These are phyloP conservation scores for Sporothrix humicola DNA, from an alignment of 2,329 filamentous ascomycete genomes.

Conservation along the genomic window DNA sequence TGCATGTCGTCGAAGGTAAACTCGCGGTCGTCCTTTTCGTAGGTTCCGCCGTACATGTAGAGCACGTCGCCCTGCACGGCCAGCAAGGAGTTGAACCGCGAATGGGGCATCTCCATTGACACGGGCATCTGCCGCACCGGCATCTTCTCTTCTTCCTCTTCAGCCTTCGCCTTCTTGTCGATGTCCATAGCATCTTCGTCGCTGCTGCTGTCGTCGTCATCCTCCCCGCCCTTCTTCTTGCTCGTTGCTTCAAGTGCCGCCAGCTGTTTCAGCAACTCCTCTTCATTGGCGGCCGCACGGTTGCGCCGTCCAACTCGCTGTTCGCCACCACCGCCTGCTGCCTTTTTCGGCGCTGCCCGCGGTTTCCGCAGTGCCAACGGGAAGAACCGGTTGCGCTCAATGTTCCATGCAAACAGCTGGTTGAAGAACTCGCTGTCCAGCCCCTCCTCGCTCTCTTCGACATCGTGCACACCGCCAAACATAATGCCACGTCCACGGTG, in stretches of 20 bases:
- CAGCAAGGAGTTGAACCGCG: slow-evolving; percentile 87
- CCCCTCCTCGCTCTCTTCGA: slow-evolving; percentile 88
- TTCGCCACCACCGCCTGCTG: slow-evolving; percentile 48
- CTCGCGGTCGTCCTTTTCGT: slow-evolving; percentile 91
- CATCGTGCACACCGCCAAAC: slow-evolving; percentile 94
- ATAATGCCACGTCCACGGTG: slow-evolving; percentile 92
- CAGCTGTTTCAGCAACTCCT: slow-evolving; percentile 85
- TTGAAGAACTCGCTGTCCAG: slow-evolving; percentile 99
- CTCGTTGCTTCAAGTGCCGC: slow-evolving; percentile 73
- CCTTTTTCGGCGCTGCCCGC: slow-evolving; percentile 65
- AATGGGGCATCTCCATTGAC: slow-evolving; percentile 83
- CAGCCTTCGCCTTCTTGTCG: slow-evolving; percentile 56
- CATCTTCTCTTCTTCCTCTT: slow-evolving; percentile 61
- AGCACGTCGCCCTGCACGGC: slow-evolving; percentile 90
- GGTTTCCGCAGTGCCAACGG: slow-evolving; percentile 77
- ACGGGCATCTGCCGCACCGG: slow-evolving; percentile 68
- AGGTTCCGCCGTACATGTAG: slow-evolving; percentile 94
- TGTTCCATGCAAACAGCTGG: slow-evolving; percentile 87
- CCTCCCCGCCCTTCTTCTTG: slow-evolving; percentile 20
- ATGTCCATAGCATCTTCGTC: slow-evolving; percentile 59
- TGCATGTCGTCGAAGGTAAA: slow-evolving; percentile 97
- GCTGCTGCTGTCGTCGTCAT: slow-evolving; percentile 62
- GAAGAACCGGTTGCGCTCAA: slow-evolving; percentile 95
- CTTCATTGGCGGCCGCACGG: slow-evolving; percentile 87
- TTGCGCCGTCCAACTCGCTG: slow-evolving; percentile 66